A percentile compares a stretch with the other conserved stretches of the same genome.
Evolutionary conservation across 768 basidiomycete genomes (phyloP).

Genomic region (Leucocoprinus sp.): DNA sequence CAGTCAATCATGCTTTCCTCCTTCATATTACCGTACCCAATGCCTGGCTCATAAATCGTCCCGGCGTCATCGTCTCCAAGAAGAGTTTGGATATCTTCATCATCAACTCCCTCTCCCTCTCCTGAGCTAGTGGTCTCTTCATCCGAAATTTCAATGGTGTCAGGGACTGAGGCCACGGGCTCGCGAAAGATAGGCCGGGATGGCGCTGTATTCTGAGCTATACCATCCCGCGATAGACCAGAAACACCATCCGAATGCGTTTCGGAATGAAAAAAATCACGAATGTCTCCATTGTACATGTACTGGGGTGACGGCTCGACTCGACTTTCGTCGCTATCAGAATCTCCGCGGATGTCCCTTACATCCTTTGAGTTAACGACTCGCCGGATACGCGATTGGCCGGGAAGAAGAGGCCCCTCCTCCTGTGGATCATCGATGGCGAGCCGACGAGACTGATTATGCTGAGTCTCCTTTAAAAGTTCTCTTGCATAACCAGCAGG

Average conservation of each 20-base stretch:
- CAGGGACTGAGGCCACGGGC: background rate
- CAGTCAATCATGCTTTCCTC: conserved; percentile 55
- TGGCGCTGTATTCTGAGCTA: background rate
- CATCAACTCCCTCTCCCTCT: conserved; percentile 12
- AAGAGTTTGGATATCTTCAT: conserved; percentile 5
- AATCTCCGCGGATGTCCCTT: conserved; percentile 48
- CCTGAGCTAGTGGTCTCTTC: conserved; percentile 8
- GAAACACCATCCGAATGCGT: background rate
- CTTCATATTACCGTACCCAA: conserved; percentile 20
- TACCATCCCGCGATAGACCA: background rate
- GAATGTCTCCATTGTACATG: conserved; percentile 13
- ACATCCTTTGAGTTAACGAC: conserved; percentile 22
- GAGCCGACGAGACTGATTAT: background rate
- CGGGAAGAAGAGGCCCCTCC: conserved; percentile 38
- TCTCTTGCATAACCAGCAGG: conserved; percentile 5
- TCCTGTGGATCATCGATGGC: conserved; percentile 15
- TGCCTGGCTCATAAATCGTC: conserved; percentile 1
- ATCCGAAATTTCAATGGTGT: background rate
- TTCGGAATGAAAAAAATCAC: background rate
- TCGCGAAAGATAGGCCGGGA: background rate
- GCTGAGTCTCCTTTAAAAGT: conserved; percentile 3
- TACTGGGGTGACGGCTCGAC: conserved; percentile 12
- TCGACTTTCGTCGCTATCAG: conserved; percentile 38
- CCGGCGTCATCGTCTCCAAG: conserved; percentile 5
- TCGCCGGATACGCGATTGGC: conserved; percentile 38